phyloP scores from a whole-genome alignment of 177 flowering plant genomes.

The Vitis hybrid region DNA sequence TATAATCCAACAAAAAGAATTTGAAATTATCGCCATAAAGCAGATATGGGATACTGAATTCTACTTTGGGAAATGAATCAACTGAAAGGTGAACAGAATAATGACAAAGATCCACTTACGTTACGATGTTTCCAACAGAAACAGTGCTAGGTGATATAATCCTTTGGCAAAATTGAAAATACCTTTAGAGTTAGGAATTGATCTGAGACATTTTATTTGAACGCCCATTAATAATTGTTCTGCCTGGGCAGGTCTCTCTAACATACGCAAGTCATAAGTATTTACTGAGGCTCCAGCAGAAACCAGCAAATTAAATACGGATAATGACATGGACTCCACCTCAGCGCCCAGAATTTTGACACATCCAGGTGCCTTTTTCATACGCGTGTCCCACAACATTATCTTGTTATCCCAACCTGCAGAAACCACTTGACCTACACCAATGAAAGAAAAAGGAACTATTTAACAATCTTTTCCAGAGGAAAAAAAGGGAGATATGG shows the following conservation, averaged over 20 bases:
- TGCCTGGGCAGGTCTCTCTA: constrained; percentile 36
- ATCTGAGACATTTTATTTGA: constrained; percentile 52
- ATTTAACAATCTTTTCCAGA: neutral
- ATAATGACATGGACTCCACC: constrained; percentile 68
- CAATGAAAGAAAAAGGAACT: neutral
- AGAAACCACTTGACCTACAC: constrained; percentile 58
- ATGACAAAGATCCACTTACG: too few species aligned
- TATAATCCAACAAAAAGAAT: neutral
- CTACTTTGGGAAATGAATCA: too few species aligned
- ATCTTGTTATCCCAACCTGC: constrained; percentile 72
- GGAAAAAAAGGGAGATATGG: neutral
- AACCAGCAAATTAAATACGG: constrained; percentile 49
- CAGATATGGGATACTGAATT: too few species aligned
- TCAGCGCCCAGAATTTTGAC: constrained; percentile 30
- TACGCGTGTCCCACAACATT: constrained; percentile 65
- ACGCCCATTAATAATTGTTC: constrained; percentile 37
- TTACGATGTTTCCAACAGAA: too few species aligned
- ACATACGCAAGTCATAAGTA: constrained; percentile 69
- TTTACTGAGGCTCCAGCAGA: constrained; percentile 54
- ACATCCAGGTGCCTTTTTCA: constrained; percentile 17
- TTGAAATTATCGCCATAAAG: too few species aligned
- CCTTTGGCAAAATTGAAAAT: constrained; percentile 7
- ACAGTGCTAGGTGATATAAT: too few species aligned
- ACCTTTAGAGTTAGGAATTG: constrained; percentile 65
- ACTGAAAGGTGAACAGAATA: too few species aligned